Evolutionary conservation across 2,329 filamentous ascomycete genomes (phyloP), one percentile per base, ranked within the genome.

Genomic region (Leptographium flavum): DNA sequence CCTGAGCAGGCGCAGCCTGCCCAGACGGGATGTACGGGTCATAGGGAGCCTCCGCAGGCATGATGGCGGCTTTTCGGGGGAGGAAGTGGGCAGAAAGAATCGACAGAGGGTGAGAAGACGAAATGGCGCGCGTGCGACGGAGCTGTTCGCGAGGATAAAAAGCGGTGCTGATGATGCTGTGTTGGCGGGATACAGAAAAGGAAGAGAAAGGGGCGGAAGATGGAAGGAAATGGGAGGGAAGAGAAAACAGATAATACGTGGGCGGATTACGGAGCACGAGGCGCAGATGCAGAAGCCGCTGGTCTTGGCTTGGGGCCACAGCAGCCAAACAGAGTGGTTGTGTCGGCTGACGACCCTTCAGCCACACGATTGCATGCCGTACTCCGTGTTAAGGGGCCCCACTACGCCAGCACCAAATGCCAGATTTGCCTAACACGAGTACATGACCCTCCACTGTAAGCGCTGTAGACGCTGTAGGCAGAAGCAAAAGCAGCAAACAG

Each of bases 21-120:
- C 78, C 79, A 61, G 75, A 77, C 60, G 86, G 86, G 64, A 90
- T 88, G 68, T 92, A 93, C 52, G 86, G 86, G 67, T 93, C 86
- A 66, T 93, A 93, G 55, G 85, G 85, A 60, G 72, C 66, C 48
- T 74, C 69, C 54, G 65, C 66, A 55, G 73, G 65, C 73, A 76
- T 76, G 56, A 50, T 67, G 57, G 51, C 50, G 49, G 54, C 38
- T 38, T 35, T 19, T 42, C 14, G 25, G 39, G 11, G 25, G 27
- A 13, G 17, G 31, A 37, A 22, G 22, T 27, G 31, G 4, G 37
- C n/a, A 39, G 22, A 19, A 39, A 41, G 14, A 36, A 27, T 37
- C 14, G 31, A 33, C n/a, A n/a, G n/a, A 17, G 8, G 28, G 19
- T 35, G 15, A n/a, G 23, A 9, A 3, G 42, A 36, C 11, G 22